Evolutionary conservation across 176 grass and related monocot genomes (phyloP), one percentile per base, ranked within the genome.

Genomic region (Dendrocalamus sinicus): DNA sequence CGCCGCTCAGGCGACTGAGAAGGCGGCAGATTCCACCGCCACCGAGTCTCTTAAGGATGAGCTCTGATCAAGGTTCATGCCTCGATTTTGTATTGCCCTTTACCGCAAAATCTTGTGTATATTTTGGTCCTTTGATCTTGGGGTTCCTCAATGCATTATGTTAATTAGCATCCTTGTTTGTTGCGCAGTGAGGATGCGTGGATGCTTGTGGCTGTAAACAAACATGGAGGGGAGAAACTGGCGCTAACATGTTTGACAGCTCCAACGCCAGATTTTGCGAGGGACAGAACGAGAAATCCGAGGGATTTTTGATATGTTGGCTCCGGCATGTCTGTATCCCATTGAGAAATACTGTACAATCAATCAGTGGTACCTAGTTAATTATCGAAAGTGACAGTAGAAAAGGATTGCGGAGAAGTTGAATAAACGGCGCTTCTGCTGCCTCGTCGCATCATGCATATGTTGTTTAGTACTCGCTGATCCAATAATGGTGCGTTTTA

Each of bases 41-140:
- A 64, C 83, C 0, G 86, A 94, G 80, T 4, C 82, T 3, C 3
- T 78, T 0, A 96, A 92, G 84, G 94, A 96, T 23, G 94, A 90
- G 75, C 90, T 95, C 73, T 95, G 62, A 89, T n/a, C 68, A 39
- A 90, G 91, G 77, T 82, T 54, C 10, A 67, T 24, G 0, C 30
- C 6, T 7, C 0, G 12, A 53, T 53, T 53, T 77, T 20, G 9
- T 8, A 0, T 15, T 23, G 0, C 2, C 52, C 17, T 52, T 35
- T 15, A 20, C 72, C 35, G 3, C 35, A 14, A 77, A 5, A 41
- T 44, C 1, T 7, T 7, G 13, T 6, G 2, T 3, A 3, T 30
- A 3, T 64, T 14, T 26, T 32, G 0, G 12, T 8, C 62, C 13
- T 35, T 35, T 15, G 26, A 65, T 32, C 2, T 16, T 8, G 26